A percentile compares a stretch with the other conserved stretches of the same genome.
phyloP scores from a whole-genome alignment of 2,329 filamentous ascomycete species.

The Colletotrichum liaoningense region DNA sequence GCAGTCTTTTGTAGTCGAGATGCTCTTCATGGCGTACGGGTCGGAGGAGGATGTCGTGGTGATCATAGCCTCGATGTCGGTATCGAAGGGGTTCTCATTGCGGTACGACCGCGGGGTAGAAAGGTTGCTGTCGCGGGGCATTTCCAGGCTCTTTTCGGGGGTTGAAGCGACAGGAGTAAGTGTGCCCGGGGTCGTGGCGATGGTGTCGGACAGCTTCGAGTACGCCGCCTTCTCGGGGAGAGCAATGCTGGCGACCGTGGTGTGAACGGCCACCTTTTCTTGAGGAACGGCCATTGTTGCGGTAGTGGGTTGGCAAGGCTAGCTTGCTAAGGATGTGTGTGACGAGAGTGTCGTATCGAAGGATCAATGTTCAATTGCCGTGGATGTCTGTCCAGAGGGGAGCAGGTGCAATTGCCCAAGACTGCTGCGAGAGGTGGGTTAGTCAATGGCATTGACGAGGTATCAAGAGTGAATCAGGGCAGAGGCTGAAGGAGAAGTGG shows the following conservation, averaged over 20 bases:
- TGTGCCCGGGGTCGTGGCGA: slow-evolving; percentile 7
- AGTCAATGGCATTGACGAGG: slow-evolving; percentile 27
- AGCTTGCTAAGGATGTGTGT: slow-evolving; percentile 15
- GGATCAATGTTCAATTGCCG: background rate
- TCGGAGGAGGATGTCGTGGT: slow-evolving; percentile 47
- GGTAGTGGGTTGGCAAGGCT: background rate
- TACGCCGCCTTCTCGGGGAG: slow-evolving; percentile 33
- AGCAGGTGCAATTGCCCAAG: slow-evolving; percentile 15
- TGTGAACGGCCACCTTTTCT: slow-evolving; percentile 25
- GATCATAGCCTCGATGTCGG: slow-evolving; percentile 67
- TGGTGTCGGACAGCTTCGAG: slow-evolving; percentile 10
- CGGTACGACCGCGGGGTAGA: slow-evolving; percentile 58
- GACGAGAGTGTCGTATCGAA: background rate
- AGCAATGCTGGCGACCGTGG: slow-evolving; percentile 16
- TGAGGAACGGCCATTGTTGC: slow-evolving; percentile 21
- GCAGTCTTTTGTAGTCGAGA: slow-evolving; percentile 58
- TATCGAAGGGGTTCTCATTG: slow-evolving; percentile 65
- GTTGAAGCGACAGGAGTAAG: slow-evolving; percentile 31
- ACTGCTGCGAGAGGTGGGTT: slow-evolving; percentile 19
- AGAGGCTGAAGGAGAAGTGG: slow-evolving; percentile 4
- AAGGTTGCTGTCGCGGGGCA: slow-evolving; percentile 49
- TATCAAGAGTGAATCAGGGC: slow-evolving; percentile 12
- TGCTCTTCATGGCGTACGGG: slow-evolving; percentile 47
- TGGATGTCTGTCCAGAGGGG: background rate
- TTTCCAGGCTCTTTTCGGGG: slow-evolving; percentile 42